These are phyloP conservation scores for Lagerstroemia speciosa DNA, from an alignment of 345 rosid genomes.

Conservation along the genomic window DNA sequence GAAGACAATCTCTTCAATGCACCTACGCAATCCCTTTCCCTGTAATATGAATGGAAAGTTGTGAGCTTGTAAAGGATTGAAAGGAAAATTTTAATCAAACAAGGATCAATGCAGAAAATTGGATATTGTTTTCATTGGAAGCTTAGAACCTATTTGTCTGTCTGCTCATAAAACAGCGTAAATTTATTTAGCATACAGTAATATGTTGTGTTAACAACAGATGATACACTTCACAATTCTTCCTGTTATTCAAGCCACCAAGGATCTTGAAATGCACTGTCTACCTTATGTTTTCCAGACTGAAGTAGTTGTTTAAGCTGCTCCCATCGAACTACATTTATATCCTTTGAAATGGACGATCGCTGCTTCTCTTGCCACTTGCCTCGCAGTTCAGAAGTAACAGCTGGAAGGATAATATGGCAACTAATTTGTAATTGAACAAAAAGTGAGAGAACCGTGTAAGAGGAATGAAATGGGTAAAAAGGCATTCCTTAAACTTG, in stretches of 20 bases:
- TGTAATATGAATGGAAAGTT: slow-evolving; percentile 17
- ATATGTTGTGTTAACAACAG: not conserved
- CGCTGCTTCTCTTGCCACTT: slow-evolving; percentile 65
- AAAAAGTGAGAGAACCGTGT: not conserved
- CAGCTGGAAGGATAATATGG: slow-evolving; percentile 38
- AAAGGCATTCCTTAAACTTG: not conserved
- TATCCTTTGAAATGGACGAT: slow-evolving; percentile 51
- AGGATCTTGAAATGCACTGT: not conserved
- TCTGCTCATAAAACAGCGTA: not conserved
- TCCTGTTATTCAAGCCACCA: not conserved
- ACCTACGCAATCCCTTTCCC: slow-evolving; percentile 4
- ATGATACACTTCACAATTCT: not conserved
- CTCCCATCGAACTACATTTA: slow-evolving; percentile 64
- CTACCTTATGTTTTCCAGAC: slow-evolving; percentile 71
- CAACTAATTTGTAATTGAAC: not conserved
- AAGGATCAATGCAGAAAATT: not conserved
- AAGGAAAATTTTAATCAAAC: not conserved
- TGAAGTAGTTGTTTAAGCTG: slow-evolving; percentile 62
- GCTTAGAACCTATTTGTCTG: not conserved
- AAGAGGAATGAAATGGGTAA: not conserved
- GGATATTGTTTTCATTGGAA: not conserved
- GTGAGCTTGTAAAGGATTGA: not conserved
- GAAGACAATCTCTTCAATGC: slow-evolving; percentile 76
- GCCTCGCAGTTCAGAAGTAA: slow-evolving; percentile 68
- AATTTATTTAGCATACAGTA: not conserved